These are phyloP conservation scores for Seminavis robusta DNA, from an alignment of 108 stramenopile species.

Conservation along the genomic window DNA sequence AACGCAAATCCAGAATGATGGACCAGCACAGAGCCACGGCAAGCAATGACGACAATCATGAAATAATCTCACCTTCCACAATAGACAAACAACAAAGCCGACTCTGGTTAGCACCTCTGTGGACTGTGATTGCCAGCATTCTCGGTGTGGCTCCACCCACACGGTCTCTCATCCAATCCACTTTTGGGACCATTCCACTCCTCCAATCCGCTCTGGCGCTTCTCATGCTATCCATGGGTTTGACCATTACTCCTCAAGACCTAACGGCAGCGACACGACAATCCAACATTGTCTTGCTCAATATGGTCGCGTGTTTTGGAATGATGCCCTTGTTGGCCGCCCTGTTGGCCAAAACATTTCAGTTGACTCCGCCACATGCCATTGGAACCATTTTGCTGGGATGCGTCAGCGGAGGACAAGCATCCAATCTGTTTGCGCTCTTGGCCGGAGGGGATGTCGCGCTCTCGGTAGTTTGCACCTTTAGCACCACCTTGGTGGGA, in stretches of 20 bases:
- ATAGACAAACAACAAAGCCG: too few species aligned
- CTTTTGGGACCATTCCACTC: constrained; percentile 1
- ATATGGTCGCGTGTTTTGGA: constrained; percentile 24
- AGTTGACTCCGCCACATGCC: background rate
- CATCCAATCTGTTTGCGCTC: constrained; percentile 32
- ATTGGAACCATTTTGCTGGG: constrained; percentile 23
- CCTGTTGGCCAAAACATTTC: background rate
- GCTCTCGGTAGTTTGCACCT: constrained; percentile 27
- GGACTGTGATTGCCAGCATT: constrained; percentile 12
- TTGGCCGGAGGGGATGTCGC: constrained; percentile 38
- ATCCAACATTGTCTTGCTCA: constrained; percentile 8
- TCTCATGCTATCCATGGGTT: constrained; percentile 36
- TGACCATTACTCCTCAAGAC: constrained; percentile 23
- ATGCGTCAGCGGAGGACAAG: constrained; percentile 37
- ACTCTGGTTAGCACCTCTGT: constrained; percentile 13
- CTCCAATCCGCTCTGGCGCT: constrained; percentile 15
- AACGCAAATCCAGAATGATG: too few species aligned
- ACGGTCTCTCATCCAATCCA: constrained; percentile 1
- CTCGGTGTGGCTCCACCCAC: too few species aligned
- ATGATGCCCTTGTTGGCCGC: constrained; percentile 26
- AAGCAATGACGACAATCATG: too few species aligned
- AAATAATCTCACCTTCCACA: too few species aligned
- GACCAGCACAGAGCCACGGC: too few species aligned
- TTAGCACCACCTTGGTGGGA: constrained; percentile 29
- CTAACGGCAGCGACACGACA: constrained; percentile 1